These are phyloP conservation scores for Aspergillus kassunensis DNA, from an alignment of 495 filamentous ascomycete genomes.

Conservation along the genomic window DNA sequence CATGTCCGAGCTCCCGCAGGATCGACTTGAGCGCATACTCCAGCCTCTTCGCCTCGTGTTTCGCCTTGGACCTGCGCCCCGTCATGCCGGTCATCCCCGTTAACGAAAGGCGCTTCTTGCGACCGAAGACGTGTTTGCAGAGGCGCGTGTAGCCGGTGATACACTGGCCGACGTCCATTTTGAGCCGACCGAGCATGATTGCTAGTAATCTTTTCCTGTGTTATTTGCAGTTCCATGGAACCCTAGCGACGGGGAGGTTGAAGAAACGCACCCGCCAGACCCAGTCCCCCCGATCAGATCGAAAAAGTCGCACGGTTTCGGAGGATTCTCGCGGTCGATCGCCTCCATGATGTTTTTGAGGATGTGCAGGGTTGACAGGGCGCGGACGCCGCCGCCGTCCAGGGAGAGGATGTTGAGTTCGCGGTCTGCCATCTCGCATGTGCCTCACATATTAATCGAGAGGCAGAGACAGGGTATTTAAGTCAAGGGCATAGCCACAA, in stretches of 20 bases:
- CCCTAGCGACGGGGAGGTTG: no score
- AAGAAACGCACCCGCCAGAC: slow-evolving; percentile 32
- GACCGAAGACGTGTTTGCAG: slow-evolving; percentile 32
- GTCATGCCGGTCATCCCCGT: slow-evolving; percentile 9
- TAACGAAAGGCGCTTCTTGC: slow-evolving; percentile 30
- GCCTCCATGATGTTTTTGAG: slow-evolving; percentile 45
- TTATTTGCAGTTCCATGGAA: no score
- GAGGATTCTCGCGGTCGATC: slow-evolving; percentile 36
- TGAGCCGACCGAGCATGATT: slow-evolving; percentile 38
- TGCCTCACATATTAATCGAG: no score
- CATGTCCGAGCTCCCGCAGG: slow-evolving; percentile 27
- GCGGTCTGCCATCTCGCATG: slow-evolving; percentile 17
- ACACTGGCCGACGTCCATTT: slow-evolving; percentile 46
- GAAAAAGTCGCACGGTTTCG: slow-evolving; percentile 48
- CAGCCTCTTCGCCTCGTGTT: slow-evolving; percentile 38
- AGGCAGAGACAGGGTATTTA: not conserved
- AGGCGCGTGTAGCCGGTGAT: slow-evolving; percentile 42
- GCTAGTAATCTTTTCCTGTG: slow-evolving; percentile 38
- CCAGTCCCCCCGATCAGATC: slow-evolving; percentile 41
- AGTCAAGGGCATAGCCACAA: not conserved
- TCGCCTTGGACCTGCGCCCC: slow-evolving; percentile 21
- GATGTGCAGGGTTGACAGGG: slow-evolving; percentile 48
- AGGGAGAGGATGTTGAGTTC: slow-evolving; percentile 39
- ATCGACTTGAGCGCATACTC: slow-evolving; percentile 40
- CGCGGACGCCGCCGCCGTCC: slow-evolving; percentile 55